Base-by-base conservation (phyloP, 1,139 yeast species). In the Yamadazyma songkhlaensis region DNA sequence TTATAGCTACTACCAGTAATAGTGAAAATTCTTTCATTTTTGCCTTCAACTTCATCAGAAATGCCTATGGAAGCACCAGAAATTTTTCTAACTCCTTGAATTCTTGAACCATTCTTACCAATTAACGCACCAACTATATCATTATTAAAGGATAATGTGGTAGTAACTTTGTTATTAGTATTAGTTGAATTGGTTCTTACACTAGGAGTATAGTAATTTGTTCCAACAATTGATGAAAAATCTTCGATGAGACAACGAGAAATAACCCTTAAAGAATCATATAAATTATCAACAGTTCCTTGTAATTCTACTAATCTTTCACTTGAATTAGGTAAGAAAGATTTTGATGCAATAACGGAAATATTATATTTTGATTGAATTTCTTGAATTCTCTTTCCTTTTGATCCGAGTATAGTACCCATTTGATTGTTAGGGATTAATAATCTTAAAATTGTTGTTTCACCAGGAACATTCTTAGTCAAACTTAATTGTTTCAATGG, bases 251-350 rank as follows among this genome's bases (percentile, higher is more conserved):
- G 67, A 55, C 92, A 86, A 54, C 85, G 75, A 13, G 89, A 78
- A 41, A 86, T 77, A 35, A 81, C 72, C 57, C 77, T 66, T 32
- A 82, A 62, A 1, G 89, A 77, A 30, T 68, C 69, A 42, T 72
- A 73, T 47, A 89, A 74, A 39, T 81, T 72, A 36, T 74, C 79
- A 1, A 87, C 84, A 4, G 79, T 67, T 37, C 96, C 97, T 62
- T 88, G 96, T 44, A 89, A 72, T 60, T 90, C 97, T 34, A 89
- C 90, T 41, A 88, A 71, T 54, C 97, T 77, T 61, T 89, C 97
- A 39, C 88, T 84, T 6, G 95, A 84, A 46, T 84, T 85, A 5
- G 88, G 88, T 42, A 89, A 74, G 56, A 82, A 82, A 40, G 88
- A 89, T 58, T 88, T 88, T 25, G 95, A 83, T 9, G 95, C 96